Evolutionary conservation across 164 flowering plant species (phyloP).

Genomic region (Tinospora cordifolia): DNA sequence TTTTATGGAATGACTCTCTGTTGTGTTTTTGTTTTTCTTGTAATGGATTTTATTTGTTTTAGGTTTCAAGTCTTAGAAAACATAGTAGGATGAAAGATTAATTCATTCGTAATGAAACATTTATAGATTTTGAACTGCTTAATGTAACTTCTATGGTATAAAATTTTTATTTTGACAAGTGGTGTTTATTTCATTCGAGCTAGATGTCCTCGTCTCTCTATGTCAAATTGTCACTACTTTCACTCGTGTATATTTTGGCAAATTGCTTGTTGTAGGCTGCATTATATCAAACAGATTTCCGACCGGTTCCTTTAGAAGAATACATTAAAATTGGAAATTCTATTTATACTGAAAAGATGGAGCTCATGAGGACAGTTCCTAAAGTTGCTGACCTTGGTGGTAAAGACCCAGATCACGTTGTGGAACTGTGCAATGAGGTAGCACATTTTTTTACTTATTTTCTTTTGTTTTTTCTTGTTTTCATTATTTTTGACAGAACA

Average conservation of each 20-base stretch:
- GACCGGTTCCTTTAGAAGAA: conserved; percentile 95
- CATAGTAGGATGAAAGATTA: background rate
- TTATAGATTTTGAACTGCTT: background rate
- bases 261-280: conserved; percentile 53
- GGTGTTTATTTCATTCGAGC: background rate
- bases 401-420: conserved; percentile 94
- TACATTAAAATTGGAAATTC: conserved; percentile 76
- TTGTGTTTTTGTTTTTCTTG: background rate
- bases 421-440: conserved; percentile 92
- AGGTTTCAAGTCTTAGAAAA: background rate
- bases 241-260: background rate
- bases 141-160: background rate
- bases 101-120: background rate
- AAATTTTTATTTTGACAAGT: background rate
- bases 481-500: background rate
- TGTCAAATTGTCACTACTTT: background rate
- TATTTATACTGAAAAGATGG: conserved; percentile 67
- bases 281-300: conserved; percentile 78
- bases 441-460: background rate
- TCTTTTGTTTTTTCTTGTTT: background rate
- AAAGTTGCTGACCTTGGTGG: conserved; percentile 77
- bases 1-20: too few relatives aligned
- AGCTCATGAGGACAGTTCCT: conserved; percentile 57
- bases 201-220: background rate
- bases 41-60: background rate